Evolutionary conservation across 1,139 yeast genomes (phyloP).

Genomic region (Blastobotrys proliferans): DNA sequence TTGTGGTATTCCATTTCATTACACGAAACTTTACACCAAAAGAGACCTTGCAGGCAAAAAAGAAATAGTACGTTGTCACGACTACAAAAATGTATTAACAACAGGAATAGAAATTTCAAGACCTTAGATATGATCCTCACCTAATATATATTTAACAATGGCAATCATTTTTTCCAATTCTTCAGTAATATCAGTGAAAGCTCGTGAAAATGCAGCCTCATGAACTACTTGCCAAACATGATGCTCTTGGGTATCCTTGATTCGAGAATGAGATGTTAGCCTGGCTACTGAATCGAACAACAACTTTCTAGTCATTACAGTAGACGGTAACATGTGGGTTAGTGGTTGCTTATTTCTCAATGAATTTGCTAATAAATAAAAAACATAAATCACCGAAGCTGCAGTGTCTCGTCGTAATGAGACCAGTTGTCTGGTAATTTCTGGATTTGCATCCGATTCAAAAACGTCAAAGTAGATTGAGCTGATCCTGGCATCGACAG

Average conservation of each 20-base stretch:
- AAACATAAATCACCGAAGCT: constrained; percentile 42
- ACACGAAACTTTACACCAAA: constrained; percentile 19
- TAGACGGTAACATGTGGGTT: constrained; percentile 45
- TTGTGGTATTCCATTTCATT: constrained; percentile 62
- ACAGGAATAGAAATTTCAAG: neutral
- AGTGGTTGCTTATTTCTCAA: constrained; percentile 38
- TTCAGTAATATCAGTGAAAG: constrained; percentile 45
- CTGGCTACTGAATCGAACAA: constrained; percentile 40
- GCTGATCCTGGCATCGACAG: constrained; percentile 47
- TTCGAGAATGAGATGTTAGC: constrained; percentile 24
- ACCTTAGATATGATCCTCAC: constrained; percentile 37
- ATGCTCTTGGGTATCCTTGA: constrained; percentile 3
- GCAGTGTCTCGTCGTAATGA: constrained; percentile 47
- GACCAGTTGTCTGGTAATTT: constrained; percentile 38
- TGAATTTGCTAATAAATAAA: constrained; percentile 43
- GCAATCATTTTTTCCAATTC: constrained; percentile 40
- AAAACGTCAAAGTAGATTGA: constrained; percentile 45
- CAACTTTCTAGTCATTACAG: constrained; percentile 42
- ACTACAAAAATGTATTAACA: neutral
- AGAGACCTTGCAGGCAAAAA: constrained; percentile 5
- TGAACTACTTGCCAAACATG: constrained; percentile 45
- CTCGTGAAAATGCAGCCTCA: constrained; percentile 46
- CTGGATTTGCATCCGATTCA: constrained; percentile 40
- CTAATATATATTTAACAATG: constrained; percentile 41
- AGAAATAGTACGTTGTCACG: neutral